Evolutionary conservation across 257 asterid genomes (phyloP).

Genomic region (Nicotiana paniculata): DNA sequence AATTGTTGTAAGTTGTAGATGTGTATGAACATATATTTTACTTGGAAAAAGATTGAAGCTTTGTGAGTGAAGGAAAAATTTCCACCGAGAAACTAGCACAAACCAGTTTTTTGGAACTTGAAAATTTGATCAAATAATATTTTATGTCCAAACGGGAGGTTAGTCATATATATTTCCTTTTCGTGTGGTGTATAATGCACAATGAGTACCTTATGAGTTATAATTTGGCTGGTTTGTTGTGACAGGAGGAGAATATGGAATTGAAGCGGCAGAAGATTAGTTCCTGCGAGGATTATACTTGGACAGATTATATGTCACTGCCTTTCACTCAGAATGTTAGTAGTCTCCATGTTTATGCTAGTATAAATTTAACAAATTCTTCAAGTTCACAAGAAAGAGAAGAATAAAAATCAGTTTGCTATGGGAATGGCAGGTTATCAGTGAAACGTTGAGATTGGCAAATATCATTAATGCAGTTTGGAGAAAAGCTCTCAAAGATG

Average conservation of each 20-base stretch:
- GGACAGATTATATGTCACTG: slow-evolving; percentile 80
- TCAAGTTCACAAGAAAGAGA: not conserved
- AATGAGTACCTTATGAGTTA: too few relatives aligned
- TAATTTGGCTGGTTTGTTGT: too few relatives aligned
- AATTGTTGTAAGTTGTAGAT: too few relatives aligned
- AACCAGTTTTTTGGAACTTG: too few relatives aligned
- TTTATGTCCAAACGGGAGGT: too few relatives aligned
- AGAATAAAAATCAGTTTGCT: not conserved
- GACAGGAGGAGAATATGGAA: slow-evolving; percentile 89
- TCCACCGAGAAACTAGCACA: too few relatives aligned
- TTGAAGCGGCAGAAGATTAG: slow-evolving; percentile 47
- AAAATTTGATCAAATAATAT: too few relatives aligned
- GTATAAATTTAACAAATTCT: not conserved
- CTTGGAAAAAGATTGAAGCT: too few relatives aligned
- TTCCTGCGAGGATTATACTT: slow-evolving; percentile 51
- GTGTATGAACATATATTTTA: too few relatives aligned
- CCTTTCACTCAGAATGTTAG: slow-evolving; percentile 76
- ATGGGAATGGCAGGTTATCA: slow-evolving; percentile 54
- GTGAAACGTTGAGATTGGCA: slow-evolving; percentile 78
- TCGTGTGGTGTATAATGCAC: too few relatives aligned
- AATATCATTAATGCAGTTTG: slow-evolving; percentile 93
- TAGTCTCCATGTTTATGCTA: slow-evolving; percentile 2
- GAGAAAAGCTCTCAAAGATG: slow-evolving; percentile 93
- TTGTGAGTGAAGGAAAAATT: too few relatives aligned
- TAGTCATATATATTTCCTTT: too few relatives aligned